Percentiles rank a stretch among this genome's conserved stretches.
These are phyloP conservation scores for Phytophthora boehmeriae DNA, from an alignment of 352 stramenopile genomes.

Conservation along the genomic window DNA sequence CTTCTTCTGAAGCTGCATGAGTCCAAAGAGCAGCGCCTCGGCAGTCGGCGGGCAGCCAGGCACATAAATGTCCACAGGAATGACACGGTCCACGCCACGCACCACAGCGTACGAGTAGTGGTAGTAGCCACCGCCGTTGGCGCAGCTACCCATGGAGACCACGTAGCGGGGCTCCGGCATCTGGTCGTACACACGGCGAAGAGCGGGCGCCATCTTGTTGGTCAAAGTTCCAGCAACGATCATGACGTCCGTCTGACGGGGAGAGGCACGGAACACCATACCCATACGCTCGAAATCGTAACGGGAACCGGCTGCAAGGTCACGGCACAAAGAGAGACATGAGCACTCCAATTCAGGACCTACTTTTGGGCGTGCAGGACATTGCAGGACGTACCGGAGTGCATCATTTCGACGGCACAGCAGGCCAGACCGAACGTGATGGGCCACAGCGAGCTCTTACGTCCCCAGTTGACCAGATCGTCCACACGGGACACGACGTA, in stretches of 20 bases:
- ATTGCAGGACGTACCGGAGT: not conserved
- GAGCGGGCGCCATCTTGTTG: conserved; percentile 1
- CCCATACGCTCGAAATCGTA: conserved; percentile 3
- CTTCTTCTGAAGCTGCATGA: conserved; percentile 2
- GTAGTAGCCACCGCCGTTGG: conserved; percentile 2
- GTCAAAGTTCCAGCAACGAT: not conserved
- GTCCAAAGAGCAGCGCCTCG: not conserved
- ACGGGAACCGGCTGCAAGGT: conserved; percentile 1
- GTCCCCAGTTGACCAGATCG: conserved; percentile 1
- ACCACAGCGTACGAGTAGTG: conserved; percentile 2
- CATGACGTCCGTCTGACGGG: conserved; percentile 2
- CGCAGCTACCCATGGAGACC: not conserved
- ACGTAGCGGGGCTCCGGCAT: conserved; percentile 2
- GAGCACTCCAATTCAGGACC: not conserved
- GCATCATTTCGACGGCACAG: conserved; percentile 1
- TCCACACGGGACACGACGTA: not conserved
- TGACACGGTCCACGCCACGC: not conserved
- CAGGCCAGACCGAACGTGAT: not conserved
- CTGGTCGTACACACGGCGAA: not conserved
- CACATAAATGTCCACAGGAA: conserved; percentile 1
- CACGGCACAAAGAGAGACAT: not conserved
- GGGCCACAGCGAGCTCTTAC: conserved; percentile 2
- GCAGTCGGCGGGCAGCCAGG: not conserved
- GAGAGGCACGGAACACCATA: conserved; percentile 1
- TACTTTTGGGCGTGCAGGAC: not conserved